A percentile compares a stretch with the other conserved stretches of the same genome.
phyloP scores from a whole-genome alignment of 2,329 filamentous ascomycete species.

The Colletotrichum agaves region DNA sequence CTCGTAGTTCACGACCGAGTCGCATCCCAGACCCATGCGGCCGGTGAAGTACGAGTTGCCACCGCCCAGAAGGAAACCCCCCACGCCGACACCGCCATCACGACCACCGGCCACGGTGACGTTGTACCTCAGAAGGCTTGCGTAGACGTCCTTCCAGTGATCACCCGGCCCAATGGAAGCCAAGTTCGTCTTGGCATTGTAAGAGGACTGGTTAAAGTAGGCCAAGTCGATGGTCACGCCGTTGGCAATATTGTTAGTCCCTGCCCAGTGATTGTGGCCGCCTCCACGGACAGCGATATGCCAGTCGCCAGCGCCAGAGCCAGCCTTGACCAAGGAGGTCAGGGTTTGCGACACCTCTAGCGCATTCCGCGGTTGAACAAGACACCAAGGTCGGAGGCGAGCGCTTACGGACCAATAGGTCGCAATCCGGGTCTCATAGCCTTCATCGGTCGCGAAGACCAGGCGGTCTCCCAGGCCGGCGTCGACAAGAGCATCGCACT shows the following conservation, averaged over 20 bases:
- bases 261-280: constrained; percentile 56
- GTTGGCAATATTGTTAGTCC: constrained; percentile 54
- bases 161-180: constrained; percentile 30
- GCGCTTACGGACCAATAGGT: constrained; percentile 39
- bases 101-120: constrained; percentile 57
- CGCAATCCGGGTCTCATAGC: constrained; percentile 29
- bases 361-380: constrained; percentile 41
- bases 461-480: constrained; percentile 23
- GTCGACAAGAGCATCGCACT: constrained; percentile 36
- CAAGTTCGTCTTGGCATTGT: constrained; percentile 28
- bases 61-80: constrained; percentile 57
- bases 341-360: constrained; percentile 41
- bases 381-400: constrained; percentile 42
- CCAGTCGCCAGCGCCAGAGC: constrained; percentile 43
- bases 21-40: constrained; percentile 56
- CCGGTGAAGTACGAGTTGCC: constrained; percentile 61
- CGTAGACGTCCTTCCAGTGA: constrained; percentile 35
- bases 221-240: constrained; percentile 58
- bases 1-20: constrained; percentile 56
- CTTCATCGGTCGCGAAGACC: constrained; percentile 5
- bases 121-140: constrained; percentile 21
- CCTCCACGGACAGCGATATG: constrained; percentile 61
- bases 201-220: constrained; percentile 37
- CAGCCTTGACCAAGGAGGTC: constrained; percentile 23
- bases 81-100: constrained; percentile 53